Conservation (phyloP, 2,329 filamentous ascomycete genomes). For the Monilinia polystroma region DNA sequence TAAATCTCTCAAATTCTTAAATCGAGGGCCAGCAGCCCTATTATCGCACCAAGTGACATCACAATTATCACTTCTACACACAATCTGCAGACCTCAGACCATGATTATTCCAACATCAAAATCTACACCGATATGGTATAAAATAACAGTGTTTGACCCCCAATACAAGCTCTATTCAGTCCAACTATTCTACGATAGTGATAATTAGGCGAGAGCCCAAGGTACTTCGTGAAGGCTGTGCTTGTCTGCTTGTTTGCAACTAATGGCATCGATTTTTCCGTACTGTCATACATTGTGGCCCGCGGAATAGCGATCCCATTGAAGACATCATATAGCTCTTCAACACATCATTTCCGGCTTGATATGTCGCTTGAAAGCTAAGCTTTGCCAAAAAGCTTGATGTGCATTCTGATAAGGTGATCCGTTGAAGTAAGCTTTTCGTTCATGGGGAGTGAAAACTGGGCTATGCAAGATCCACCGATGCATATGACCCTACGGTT, state of each 20-base stretch:
- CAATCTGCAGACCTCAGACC: too few species aligned
- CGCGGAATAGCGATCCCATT: not conserved
- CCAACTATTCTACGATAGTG: not conserved
- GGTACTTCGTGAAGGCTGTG: not conserved
- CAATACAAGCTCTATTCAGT: too few species aligned
- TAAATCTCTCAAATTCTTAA: too few species aligned
- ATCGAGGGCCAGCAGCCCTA: too few species aligned
- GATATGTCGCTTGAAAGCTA: not conserved
- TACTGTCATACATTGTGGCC: not conserved
- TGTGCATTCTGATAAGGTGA: not conserved
- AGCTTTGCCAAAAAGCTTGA: not conserved
- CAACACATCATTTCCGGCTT: not conserved
- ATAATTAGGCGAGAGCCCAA: too few species aligned
- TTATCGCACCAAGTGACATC: too few species aligned
- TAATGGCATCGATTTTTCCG: not conserved
- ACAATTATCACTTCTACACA: too few species aligned
- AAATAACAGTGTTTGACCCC: too few species aligned
- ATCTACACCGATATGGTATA: too few species aligned
- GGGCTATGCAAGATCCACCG: not conserved
- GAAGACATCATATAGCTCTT: not conserved
- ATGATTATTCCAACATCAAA: too few species aligned
- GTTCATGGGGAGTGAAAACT: not conserved
- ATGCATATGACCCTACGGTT: not conserved
- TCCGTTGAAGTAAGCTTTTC: not conserved
- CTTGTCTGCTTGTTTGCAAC: not conserved